A percentile compares a stretch with the other conserved stretches of the same genome.
phyloP scores from a whole-genome alignment of 2,329 filamentous ascomycete genomes.

The Geosmithia flava region DNA sequence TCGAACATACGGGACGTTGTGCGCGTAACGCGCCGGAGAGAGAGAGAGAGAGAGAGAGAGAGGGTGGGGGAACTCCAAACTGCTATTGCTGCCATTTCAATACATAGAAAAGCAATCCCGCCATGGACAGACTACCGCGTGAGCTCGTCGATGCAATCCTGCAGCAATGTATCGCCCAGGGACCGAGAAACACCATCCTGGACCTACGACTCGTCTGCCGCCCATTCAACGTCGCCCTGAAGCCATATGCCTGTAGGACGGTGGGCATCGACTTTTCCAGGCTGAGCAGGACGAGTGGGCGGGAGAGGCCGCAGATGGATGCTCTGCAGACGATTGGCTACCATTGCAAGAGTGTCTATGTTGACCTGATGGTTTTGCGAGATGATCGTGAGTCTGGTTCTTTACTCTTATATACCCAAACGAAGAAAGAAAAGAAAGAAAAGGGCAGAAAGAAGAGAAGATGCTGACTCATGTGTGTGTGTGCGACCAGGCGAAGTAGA shows the following conservation, averaged over 20 bases:
- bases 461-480: conserved; percentile 13
- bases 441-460: neutral
- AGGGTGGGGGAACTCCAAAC: too few relatives aligned
- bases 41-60: too few relatives aligned
- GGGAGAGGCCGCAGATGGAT: conserved; percentile 20
- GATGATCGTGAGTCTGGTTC: conserved; percentile 28
- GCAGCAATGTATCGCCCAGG: conserved; percentile 23
- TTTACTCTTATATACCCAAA: neutral
- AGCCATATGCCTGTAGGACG: conserved; percentile 30
- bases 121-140: conserved; percentile 32
- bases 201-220: conserved; percentile 34
- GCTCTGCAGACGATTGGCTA: conserved; percentile 31
- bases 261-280: conserved; percentile 37
- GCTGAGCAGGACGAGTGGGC: conserved; percentile 23
- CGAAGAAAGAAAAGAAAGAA: neutral
- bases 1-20: too few relatives aligned
- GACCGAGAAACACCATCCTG: conserved; percentile 31
- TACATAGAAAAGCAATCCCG: neutral
- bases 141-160: conserved; percentile 36
- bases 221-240: conserved; percentile 32
- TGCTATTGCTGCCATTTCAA: neutral
- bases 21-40: too few relatives aligned
- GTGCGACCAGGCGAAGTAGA: conserved; percentile 37
- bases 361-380: conserved; percentile 40
- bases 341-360: conserved; percentile 34